Evolutionary conservation across 148 eudicot species (phyloP).

Genomic region (Rhododendron simsii): DNA sequence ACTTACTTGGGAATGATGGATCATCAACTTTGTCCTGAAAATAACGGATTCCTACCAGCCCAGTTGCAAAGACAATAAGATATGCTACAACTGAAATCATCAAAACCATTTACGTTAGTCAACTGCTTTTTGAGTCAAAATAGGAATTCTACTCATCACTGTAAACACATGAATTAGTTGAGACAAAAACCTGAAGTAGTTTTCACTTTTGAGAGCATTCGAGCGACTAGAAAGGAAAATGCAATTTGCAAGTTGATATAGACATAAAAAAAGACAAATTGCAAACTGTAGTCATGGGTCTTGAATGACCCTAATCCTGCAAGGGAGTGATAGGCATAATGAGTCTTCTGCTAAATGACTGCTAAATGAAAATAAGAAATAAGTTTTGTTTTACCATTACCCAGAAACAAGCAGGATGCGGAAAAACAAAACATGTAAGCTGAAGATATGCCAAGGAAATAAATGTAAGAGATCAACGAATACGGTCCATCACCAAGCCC

Average conservation of each 20-base stretch:
- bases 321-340: conserved; percentile 11
- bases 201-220: conserved; percentile 19
- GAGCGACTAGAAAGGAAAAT: conserved; percentile 34
- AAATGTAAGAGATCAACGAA: conserved; percentile 82
- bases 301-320: conserved; percentile 73
- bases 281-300: conserved; percentile 65
- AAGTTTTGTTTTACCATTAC: conserved; percentile 29
- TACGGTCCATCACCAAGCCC: conserved; percentile 96
- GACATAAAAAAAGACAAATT: conserved; percentile 70
- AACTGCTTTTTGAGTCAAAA: neutral
- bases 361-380: conserved; percentile 9
- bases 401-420: conserved; percentile 62
- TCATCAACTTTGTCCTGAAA: conserved; percentile 48
- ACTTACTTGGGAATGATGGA: conserved; percentile 81
- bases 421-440: conserved; percentile 75
- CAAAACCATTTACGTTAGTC: neutral
- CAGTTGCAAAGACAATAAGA: conserved; percentile 65
- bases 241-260: conserved; percentile 84
- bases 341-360: neutral
- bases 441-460: conserved; percentile 65
- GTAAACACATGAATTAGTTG: conserved; percentile 5
- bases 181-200: conserved; percentile 69
- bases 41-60: conserved; percentile 58
- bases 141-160: neutral
- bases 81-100: conserved; percentile 65